Evolutionary conservation across 257 asterid genomes (phyloP).

Genomic region (Solanum commersonii): DNA sequence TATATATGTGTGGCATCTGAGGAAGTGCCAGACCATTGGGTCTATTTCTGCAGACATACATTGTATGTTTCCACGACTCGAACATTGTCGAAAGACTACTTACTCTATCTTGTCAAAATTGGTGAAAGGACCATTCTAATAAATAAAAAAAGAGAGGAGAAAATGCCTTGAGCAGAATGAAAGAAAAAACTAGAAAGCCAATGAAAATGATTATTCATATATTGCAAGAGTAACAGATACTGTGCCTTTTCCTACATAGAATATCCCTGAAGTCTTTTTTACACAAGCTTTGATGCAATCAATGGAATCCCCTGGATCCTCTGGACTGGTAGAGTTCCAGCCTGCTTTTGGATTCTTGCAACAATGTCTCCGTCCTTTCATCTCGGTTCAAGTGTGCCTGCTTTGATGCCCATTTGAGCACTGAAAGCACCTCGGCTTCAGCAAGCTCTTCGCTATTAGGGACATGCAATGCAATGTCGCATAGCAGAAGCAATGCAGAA

Average conservation of each 20-base stretch:
- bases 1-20: background rate
- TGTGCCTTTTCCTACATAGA: background rate
- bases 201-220: background rate
- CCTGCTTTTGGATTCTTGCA: conserved; percentile 20
- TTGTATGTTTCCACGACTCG: background rate
- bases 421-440: conserved; percentile 22
- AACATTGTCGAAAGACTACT: background rate
- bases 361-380: conserved; percentile 16
- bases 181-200: background rate
- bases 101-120: background rate
- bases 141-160: background rate
- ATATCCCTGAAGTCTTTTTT: background rate
- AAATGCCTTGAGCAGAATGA: background rate
- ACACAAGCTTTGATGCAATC: background rate
- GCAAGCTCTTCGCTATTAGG: conserved; percentile 38
- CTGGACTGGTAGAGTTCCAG: conserved; percentile 32
- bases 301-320: conserved; percentile 23
- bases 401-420: conserved; percentile 31
- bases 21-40: background rate
- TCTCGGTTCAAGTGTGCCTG: conserved; percentile 20
- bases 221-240: background rate
- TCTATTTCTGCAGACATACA: background rate
- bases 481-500: conserved; percentile 19
- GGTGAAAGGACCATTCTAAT: background rate
- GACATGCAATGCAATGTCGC: conserved; percentile 28